phyloP scores from a whole-genome alignment of 129 eudicot genomes.

The Dittrichia graveolens region DNA sequence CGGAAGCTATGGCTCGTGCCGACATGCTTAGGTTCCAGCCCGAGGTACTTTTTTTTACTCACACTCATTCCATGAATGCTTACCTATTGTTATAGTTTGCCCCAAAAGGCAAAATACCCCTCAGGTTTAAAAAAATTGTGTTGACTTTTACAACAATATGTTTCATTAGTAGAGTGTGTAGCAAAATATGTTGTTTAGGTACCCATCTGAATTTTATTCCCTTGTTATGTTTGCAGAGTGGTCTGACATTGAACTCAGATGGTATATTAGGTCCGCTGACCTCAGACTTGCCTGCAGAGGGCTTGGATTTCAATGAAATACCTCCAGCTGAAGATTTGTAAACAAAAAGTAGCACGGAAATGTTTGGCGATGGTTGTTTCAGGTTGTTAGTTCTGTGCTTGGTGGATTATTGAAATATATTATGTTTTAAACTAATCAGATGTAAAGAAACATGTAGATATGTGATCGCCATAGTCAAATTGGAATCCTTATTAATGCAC shows the following conservation, averaged over 20 bases:
- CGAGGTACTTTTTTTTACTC: conserved; percentile 48
- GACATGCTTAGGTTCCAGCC: conserved; percentile 97
- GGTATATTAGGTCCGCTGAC: conserved; percentile 61
- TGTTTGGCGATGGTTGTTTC: neutral
- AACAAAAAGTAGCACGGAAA: neutral
- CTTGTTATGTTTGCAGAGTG: conserved; percentile 6
- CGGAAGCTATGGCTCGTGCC: conserved; percentile 99
- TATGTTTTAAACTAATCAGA: neutral
- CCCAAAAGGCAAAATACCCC: too few species aligned
- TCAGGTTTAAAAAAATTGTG: too few species aligned
- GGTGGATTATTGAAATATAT: too few species aligned
- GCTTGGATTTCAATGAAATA: conserved; percentile 61
- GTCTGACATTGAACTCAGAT: conserved; percentile 60
- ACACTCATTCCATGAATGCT: too few species aligned
- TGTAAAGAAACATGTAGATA: conserved; percentile 7
- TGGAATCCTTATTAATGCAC: neutral
- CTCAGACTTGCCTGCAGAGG: conserved; percentile 66
- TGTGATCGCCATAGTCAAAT: neutral
- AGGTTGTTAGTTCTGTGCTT: conserved; percentile 9
- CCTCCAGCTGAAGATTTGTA: conserved; percentile 49
- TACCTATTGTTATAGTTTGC: too few species aligned
- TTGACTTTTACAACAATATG: too few species aligned
- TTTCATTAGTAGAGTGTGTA: too few species aligned
- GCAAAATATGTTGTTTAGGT: too few species aligned
- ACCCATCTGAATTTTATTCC: too few species aligned